phyloP scores from a whole-genome alignment of 257 asterid genomes.

The Linaria vulgaris region DNA sequence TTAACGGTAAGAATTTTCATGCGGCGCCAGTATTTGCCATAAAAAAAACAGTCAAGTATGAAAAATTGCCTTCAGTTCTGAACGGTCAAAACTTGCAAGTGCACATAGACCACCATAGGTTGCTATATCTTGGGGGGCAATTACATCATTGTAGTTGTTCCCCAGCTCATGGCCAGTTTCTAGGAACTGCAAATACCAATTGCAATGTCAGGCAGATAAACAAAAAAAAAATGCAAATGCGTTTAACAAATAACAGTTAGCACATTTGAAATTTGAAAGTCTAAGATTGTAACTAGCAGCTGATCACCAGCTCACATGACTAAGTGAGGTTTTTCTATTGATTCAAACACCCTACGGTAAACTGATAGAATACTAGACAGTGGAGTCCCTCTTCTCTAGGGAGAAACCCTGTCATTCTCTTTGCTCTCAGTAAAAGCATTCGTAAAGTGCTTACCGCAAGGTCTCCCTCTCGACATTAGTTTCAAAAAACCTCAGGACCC shows the following conservation, averaged over 20 bases:
- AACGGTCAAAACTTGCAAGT: constrained; percentile 93
- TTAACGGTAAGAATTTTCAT: constrained; percentile 13
- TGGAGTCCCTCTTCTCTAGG: background rate
- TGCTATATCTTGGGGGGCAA: constrained; percentile 95
- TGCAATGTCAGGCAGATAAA: constrained; percentile 10
- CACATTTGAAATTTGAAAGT: background rate
- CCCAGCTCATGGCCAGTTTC: constrained; percentile 87
- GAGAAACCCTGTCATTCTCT: background rate
- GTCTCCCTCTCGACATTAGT: too few relatives aligned
- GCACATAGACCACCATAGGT: constrained; percentile 98
- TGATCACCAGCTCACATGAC: background rate
- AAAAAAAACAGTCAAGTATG: background rate
- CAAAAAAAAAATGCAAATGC: constrained; percentile 14
- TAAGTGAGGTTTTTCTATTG: background rate
- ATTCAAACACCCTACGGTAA: background rate
- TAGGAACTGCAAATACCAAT: constrained; percentile 61
- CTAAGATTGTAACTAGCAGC: background rate
- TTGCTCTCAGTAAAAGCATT: too few relatives aligned
- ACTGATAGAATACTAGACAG: background rate
- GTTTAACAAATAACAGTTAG: background rate
- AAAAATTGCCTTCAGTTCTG: constrained; percentile 75
- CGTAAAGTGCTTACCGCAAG: background rate
- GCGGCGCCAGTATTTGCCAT: constrained; percentile 4
- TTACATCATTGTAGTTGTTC: constrained; percentile 75
- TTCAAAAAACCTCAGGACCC: too few relatives aligned